Evolutionary conservation across 495 filamentous ascomycete genomes (phyloP), one percentile per base, ranked within the genome.

Genomic region (Mycothermus thermophilus): DNA sequence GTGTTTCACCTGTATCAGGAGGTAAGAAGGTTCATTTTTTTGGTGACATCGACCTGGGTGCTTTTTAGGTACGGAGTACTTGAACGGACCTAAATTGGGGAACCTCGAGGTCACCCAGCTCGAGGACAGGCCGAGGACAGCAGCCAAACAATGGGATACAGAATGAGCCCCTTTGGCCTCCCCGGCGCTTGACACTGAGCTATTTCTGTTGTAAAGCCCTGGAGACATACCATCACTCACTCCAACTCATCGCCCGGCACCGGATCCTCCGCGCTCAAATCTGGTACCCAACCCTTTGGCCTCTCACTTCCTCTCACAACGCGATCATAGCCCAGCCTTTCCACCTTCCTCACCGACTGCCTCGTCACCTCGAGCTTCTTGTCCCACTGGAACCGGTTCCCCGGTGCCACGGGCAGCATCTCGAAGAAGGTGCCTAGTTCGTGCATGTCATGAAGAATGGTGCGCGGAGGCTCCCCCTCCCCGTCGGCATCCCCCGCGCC

Each of bases 241-340:
- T 48, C 41, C 8, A 28, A 17, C 14, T 41, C 38, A 0, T 37
- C 49, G 4, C 30, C 32, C n/a, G 14, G 32, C 0, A 25, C 38
- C 15, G 50, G 44, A 20, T 54, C 48, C 8, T 9, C 35, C 4
- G 43, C 30, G 17, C 63, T 67, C 41, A 85, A 47, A 58, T 93
- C 88, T 16, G 88, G 90, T 44, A 84, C 72, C 90, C 90, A 96
- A 4, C 90, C 90, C 43, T 77, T 79, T 3, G 90, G 92, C 37
- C 85, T 63, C 59, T 97, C 90, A 31, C 75, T 78, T 0, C 92
- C 90, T 8, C 92, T 63, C 9, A 97, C 77, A 20, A 75, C 69
- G 49, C 93, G 71, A 8, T 84, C 83, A 59, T 94, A 96, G 11
- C 83, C 76, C 12, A 86, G 76, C 13, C 72, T 70, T 66, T 97